Evolutionary conservation across 495 filamentous ascomycete species (phyloP).

Genomic region (Letharia columbiana): DNA sequence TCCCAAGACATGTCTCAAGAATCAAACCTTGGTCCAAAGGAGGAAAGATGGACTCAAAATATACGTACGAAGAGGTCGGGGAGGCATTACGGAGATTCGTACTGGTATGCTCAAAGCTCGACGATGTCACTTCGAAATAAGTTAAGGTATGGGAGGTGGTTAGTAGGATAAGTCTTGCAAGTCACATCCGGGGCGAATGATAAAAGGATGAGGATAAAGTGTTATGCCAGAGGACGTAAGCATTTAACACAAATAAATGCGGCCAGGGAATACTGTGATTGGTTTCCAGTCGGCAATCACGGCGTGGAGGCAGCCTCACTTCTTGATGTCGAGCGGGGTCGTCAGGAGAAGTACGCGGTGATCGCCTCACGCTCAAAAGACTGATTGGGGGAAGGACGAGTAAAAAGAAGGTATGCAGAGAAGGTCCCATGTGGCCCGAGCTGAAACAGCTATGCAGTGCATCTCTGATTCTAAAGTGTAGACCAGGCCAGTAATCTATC

Average conservation of each 20-base stretch:
- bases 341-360: background rate
- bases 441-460: background rate
- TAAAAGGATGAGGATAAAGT: too few relatives aligned
- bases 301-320: too few relatives aligned
- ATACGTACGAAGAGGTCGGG: too few relatives aligned
- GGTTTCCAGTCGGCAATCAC: too few relatives aligned
- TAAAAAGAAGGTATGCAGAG: background rate
- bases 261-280: too few relatives aligned
- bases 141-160: background rate
- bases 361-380: background rate
- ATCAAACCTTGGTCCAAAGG: too few relatives aligned
- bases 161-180: background rate
- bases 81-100: too few relatives aligned
- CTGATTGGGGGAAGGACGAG: background rate
- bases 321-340: background rate
- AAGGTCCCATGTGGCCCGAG: background rate
- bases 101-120: too few relatives aligned
- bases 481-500: background rate
- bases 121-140: too few relatives aligned
- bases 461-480: background rate
- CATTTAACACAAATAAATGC: background rate
- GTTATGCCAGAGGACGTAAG: background rate
- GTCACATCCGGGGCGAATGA: background rate
- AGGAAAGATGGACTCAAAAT: too few relatives aligned
- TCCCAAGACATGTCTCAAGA: too few relatives aligned